Conservation (phyloP, 148 eudicot genomes). For the Cornus suecica region DNA sequence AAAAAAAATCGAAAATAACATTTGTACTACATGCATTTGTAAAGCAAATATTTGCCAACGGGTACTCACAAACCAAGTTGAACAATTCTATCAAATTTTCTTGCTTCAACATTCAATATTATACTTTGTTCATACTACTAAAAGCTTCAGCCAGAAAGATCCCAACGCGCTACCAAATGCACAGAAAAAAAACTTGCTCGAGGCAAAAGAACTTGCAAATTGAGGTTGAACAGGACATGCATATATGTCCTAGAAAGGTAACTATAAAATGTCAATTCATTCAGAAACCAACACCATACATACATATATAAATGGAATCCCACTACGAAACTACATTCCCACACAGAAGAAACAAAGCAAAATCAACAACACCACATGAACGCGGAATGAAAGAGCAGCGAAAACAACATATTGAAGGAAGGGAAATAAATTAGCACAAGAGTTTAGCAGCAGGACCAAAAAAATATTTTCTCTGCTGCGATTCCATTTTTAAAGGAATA, state of each 20-base stretch:
- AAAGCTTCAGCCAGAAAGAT: too few species aligned
- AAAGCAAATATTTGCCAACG: too few species aligned
- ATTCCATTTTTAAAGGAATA: background rate
- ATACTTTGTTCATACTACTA: too few species aligned
- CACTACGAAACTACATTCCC: background rate
- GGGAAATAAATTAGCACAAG: background rate
- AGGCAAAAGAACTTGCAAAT: too few species aligned
- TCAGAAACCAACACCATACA: background rate
- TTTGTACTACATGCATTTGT: too few species aligned
- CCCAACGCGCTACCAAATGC: too few species aligned
- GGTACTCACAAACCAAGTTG: too few species aligned
- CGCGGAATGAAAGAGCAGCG: background rate
- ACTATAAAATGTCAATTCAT: constrained; percentile 1
- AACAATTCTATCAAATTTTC: too few species aligned
- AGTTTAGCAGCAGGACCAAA: background rate
- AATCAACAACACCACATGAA: background rate
- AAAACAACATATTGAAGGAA: background rate
- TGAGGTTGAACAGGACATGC: constrained; percentile 1
- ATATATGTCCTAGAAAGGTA: background rate
- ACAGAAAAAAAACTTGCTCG: too few species aligned
- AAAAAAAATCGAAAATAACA: too few species aligned
- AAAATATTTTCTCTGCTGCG: background rate
- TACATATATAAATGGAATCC: background rate
- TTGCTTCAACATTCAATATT: too few species aligned
- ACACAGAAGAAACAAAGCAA: background rate